Percentiles rank a stretch among this genome's conserved stretches.
phyloP scores from a whole-genome alignment of 805 yeast genomes.

The Candida sakaeoensis region DNA sequence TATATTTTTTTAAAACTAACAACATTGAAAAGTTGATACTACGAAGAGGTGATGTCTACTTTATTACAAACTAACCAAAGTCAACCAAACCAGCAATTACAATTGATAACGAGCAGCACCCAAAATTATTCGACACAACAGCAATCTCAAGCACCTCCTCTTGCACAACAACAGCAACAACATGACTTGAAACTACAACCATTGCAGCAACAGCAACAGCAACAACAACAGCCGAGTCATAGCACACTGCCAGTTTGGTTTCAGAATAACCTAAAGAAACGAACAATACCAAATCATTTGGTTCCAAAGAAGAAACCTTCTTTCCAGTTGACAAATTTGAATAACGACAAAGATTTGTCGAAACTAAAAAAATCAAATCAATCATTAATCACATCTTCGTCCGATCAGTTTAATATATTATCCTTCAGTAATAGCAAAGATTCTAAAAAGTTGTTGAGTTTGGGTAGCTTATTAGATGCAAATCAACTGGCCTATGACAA shows the following conservation, averaged over 20 bases:
- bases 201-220: slow-evolving; percentile 6
- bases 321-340: slow-evolving; percentile 21
- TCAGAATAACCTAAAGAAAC: slow-evolving; percentile 24
- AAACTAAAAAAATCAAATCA: neutral
- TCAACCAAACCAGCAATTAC: neutral
- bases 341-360: neutral
- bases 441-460: slow-evolving; percentile 3
- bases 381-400: neutral
- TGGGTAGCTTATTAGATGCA: slow-evolving; percentile 9
- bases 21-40: neutral
- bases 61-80: neutral
- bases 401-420: slow-evolving; percentile 29
- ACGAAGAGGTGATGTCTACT: neutral
- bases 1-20: neutral
- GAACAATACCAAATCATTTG: slow-evolving; percentile 41
- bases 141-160: neutral
- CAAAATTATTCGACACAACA: neutral
- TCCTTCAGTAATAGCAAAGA: slow-evolving; percentile 32
- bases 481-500: slow-evolving; percentile 8
- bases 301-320: slow-evolving; percentile 39
- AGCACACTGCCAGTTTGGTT: slow-evolving; percentile 33
- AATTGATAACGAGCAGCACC: neutral
- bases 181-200: neutral
- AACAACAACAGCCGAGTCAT: slow-evolving; percentile 12
- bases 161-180: slow-evolving; percentile 1